phyloP scores from a whole-genome alignment of 2,329 filamentous ascomycete genomes.

The Fusarium lateritium region DNA sequence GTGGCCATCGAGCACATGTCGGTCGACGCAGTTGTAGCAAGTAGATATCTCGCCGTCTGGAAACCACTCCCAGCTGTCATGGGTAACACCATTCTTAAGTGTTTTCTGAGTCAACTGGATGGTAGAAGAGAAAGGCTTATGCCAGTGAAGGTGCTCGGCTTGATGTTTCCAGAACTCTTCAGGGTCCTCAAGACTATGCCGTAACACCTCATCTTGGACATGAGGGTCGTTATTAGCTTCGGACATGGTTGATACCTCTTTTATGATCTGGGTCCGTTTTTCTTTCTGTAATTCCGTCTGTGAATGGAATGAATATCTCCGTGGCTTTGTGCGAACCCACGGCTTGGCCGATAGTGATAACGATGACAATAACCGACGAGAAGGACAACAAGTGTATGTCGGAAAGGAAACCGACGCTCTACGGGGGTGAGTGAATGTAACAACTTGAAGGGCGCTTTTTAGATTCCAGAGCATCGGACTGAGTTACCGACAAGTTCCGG shows the following conservation, averaged over 20 bases:
- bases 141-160: conserved; percentile 84
- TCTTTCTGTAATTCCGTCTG: conserved; percentile 8
- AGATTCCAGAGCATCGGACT: conserved; percentile 35
- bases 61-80: conserved; percentile 92
- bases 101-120: conserved; percentile 74
- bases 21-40: conserved; percentile 91
- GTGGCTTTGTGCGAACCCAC: not conserved
- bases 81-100: conserved; percentile 71
- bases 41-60: conserved; percentile 90
- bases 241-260: conserved; percentile 28
- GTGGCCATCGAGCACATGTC: conserved; percentile 86
- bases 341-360: conserved; percentile 3
- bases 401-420: conserved; percentile 19
- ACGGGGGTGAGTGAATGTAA: conserved; percentile 17
- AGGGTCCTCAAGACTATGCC: conserved; percentile 76
- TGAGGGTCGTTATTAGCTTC: conserved; percentile 43
- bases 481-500: conserved; percentile 22
- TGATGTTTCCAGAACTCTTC: conserved; percentile 82
- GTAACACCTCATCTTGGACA: conserved; percentile 66
- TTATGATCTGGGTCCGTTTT: not conserved
- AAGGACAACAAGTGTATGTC: conserved; percentile 7
- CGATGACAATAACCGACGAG: conserved; percentile 4
- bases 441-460: conserved; percentile 27
- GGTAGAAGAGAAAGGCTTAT: conserved; percentile 77
- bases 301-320: conserved; percentile 8